Evolutionary conservation across 371 early-diverging fungal species (phyloP), one percentile per base, ranked within the genome.

Genomic region (Mortierella sp.): DNA sequence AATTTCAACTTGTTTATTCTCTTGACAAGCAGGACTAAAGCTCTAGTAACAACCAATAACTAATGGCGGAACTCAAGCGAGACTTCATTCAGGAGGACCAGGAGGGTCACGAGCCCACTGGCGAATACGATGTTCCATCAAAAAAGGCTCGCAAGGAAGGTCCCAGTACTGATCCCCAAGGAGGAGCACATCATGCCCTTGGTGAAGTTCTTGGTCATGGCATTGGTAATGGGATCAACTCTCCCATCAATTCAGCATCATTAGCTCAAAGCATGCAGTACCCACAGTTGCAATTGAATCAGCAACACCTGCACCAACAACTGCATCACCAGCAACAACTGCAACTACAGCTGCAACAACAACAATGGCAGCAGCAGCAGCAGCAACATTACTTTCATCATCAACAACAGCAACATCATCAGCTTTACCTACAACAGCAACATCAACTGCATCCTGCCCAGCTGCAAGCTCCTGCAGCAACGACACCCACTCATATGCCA

Each of bases 401-500:
- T 30, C 30, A 54, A 3, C 28, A 47, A 45, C 63, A 63, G 16
- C 49, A 45, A 63, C 22, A 60, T 26, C 11, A 9, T 26, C 51
- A 49, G 6, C 20, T 64, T 59, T 85, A 26, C 84, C 84, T 66
- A 73, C 80, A 60, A 12, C 70, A 70, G 24, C 63, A 32, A n/a
- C n/a, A 32, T n/a, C 54, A 30, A 20, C 58, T 5, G 20, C 51
- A 49, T 1, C 39, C 26, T 26, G 47, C 49, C 12, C 64, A 64
- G 5, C 64, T 18, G 20, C 35, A 24, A 30, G 32, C 18, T 64
- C 1, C 62, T 62, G 63, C 78, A 26, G 45, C 76, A 5, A 68
- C 86, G n/a, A 43, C 73, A 22, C 84, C 85, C 60, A 75, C 80
- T 18, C 87, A 90, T 40, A 92, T 88, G 78, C 96, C 98, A 20